Evolutionary conservation across 2,329 filamentous ascomycete species (phyloP).

Genomic region (Cryphonectria nitschkei): DNA sequence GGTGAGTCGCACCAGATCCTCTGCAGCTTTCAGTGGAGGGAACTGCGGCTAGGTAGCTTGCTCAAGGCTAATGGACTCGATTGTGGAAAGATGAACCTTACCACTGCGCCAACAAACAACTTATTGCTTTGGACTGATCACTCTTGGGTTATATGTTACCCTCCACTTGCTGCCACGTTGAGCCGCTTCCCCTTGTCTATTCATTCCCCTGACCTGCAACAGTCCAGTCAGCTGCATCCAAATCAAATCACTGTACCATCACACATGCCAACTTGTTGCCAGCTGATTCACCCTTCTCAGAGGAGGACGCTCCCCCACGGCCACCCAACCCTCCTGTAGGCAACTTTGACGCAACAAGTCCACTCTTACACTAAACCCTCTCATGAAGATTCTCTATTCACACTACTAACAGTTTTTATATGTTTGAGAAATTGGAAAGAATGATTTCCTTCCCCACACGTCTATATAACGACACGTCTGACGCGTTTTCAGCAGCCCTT

Average conservation of each 20-base stretch:
- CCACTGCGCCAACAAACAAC: slow-evolving; percentile 17
- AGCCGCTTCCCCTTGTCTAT: not conserved
- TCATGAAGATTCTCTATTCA: not conserved
- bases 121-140: not conserved
- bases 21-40: slow-evolving; percentile 14
- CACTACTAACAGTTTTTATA: not conserved
- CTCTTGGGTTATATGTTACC: not conserved
- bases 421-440: too few species aligned
- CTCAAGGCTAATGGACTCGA: slow-evolving; percentile 13
- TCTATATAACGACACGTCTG: not conserved
- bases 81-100: slow-evolving; percentile 11
- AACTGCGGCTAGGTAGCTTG: slow-evolving; percentile 15
- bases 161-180: not conserved
- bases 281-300: too few species aligned
- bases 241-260: not conserved
- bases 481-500: not conserved
- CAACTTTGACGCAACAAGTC: not conserved
- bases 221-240: not conserved
- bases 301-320: too few species aligned
- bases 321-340: not conserved
- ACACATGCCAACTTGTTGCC: not conserved
- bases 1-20: slow-evolving; percentile 14
- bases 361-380: too few species aligned
- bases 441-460: not conserved
- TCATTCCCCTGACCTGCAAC: not conserved